Base-by-base conservation (phyloP, 805 yeast genomes). In the Nakazawaea laoshanensis region DNA sequence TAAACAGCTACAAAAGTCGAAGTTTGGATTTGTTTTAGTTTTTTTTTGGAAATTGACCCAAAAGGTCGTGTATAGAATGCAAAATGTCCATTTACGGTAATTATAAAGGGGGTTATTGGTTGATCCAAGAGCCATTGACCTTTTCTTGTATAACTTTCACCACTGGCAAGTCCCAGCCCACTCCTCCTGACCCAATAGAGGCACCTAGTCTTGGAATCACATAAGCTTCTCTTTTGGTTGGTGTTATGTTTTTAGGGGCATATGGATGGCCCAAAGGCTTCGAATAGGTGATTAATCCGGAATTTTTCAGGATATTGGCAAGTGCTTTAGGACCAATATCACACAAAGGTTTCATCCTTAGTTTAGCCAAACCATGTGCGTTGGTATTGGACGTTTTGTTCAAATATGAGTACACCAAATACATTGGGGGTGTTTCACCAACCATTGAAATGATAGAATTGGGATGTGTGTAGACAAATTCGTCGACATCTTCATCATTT, bases 131-230 rank as follows among this genome's bases (percentile, higher is more conserved):
- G 0, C 94, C 92, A 22, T 67, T 57, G 5, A 62, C 53, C 48
- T 79, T 83, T 39, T 62, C 65, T 51, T 89, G 96, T 2, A 62
- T 61, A 2, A 87, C 92, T 50, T 85, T 79, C 18, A 79, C 62
- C 3, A 77, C 82, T 6, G 92, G 94, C 32, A 89, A 57, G 46
- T 89, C 96, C 94, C 96, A 89, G 7, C 95, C 95, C 18, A 80
- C 65, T 15, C 85, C 83, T 14, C 95, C 96, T 25, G 76, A 67
- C 8, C 94, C 94, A 27, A 79, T 63, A 5, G 76, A 67, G 8
- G 94, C 88, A 4, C 96, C 96, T 49, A 83, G 75, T 36, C 96
- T 61, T 1, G 97, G 96, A 32, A 86, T 77, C 11, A 88, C 96
- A 58, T 85, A 88, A 45, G 94, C 84, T 47, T 81, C 88, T 43